A percentile compares a stretch with the other conserved stretches of the same genome.
phyloP scores from a whole-genome alignment of 768 basidiomycete genomes.

The Amylocystis lapponica region DNA sequence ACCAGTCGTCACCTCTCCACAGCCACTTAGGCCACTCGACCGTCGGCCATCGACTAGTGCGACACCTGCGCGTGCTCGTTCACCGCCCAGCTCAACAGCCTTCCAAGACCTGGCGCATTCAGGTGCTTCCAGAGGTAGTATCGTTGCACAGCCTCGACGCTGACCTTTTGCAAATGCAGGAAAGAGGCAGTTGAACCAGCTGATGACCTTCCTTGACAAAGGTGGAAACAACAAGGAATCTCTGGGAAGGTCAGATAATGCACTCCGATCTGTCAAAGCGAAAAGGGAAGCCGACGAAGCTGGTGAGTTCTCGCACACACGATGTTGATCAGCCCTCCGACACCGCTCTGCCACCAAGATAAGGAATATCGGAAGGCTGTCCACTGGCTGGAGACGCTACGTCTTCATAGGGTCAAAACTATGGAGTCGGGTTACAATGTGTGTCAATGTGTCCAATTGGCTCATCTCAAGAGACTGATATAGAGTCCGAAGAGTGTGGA shows the following conservation, averaged over 20 bases:
- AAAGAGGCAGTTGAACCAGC: conserved; percentile 80
- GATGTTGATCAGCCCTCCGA: background rate
- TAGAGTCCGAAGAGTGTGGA: conserved; percentile 64
- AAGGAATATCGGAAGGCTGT: conserved; percentile 88
- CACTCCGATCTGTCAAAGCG: conserved; percentile 70
- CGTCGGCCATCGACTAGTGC: conserved; percentile 63
- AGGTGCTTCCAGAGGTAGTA: conserved; percentile 33
- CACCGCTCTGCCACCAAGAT: conserved; percentile 38
- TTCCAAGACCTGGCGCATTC: conserved; percentile 88
- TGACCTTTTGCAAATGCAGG: conserved; percentile 33
- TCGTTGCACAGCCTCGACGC: background rate
- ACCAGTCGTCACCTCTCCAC: conserved; percentile 61
- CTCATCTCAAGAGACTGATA: background rate
- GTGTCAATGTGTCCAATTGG: conserved; percentile 16
- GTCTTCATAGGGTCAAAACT: conserved; percentile 76
- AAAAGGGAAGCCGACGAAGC: conserved; percentile 92
- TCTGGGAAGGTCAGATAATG: conserved; percentile 53
- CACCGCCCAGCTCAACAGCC: conserved; percentile 75
- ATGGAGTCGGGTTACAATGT: conserved; percentile 79
- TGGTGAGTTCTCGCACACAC: conserved; percentile 37
- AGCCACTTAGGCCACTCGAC: conserved; percentile 70
- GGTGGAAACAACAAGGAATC: conserved; percentile 59
- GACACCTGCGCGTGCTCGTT: conserved; percentile 54
- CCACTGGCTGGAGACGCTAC: conserved; percentile 88
- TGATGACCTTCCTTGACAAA: conserved; percentile 83